Evolutionary conservation across 192 early-diverging fungal genomes (phyloP), one percentile per base, ranked within the genome.

Genomic region (Entomortierella beljakovae): DNA sequence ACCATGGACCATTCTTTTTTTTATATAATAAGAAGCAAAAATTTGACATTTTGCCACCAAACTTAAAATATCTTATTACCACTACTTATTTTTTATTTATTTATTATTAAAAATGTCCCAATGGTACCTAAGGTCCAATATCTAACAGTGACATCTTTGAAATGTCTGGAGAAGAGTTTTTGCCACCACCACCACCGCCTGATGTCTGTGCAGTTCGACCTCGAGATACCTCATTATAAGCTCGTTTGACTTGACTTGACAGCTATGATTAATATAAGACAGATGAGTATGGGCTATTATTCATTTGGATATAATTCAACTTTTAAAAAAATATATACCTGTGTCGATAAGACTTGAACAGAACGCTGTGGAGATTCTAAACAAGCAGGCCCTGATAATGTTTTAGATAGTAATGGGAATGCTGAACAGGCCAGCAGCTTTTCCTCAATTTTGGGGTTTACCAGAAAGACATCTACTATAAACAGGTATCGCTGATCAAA

Each of bases 401-500:
- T 69, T 22, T 70, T 43, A 8, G 32, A 34, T 0, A 79, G 61
- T 18, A 59, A n/a, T n/a, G 75, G 61, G 1, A 79, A 22, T 13
- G 61, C 66, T 0, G 75, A 35, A 48, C 67, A 79, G 16, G 23
- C 11, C 10, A 70, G 16, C 32, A 79, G 28, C 7, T 28, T 29
- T 8, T 26, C 3, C 11, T 59, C 26, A 4, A 34, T 70, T 32
- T 34, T 25, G 18, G 54, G 38, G 46, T 68, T 49, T 0, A 56
- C 53, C 6, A 79, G 9, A 10, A 79, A 20, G 1, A 57, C 61
- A 23, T 79, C 75, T 35, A 79, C 6, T 8, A 70, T 68, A 55
- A 65, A 60, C 28, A 79, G 22, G 29, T 79, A 70, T 42, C 61
- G 57, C 75, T 79, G 58, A 20, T 34, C 13, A 28, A 52, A 29